phyloP scores from a whole-genome alignment of 2,329 filamentous ascomycete genomes.

The Pseudocercospora pini-densiflorae region DNA sequence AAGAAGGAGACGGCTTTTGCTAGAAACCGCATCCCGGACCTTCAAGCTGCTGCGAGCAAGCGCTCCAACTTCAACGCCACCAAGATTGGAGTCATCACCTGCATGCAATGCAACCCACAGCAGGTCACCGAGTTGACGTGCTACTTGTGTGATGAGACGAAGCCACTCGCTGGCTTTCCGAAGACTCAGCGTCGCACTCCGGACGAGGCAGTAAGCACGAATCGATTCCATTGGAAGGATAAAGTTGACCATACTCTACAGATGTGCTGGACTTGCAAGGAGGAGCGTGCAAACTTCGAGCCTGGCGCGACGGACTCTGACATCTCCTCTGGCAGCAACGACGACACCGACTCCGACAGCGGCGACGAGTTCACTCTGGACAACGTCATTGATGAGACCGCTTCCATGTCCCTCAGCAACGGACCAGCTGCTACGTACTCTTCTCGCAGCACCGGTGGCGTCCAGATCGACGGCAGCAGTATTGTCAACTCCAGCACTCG shows the following conservation, averaged over 20 bases:
- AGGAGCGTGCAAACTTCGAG: conserved; percentile 26
- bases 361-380: conserved; percentile 6
- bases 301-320: conserved; percentile 23
- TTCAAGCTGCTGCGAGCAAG: conserved; percentile 5
- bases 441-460: conserved; percentile 20
- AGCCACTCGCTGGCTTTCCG: conserved; percentile 31
- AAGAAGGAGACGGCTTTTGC: conserved; percentile 15
- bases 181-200: conserved; percentile 32
- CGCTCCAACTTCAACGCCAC: conserved; percentile 18
- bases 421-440: conserved; percentile 17
- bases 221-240: neutral
- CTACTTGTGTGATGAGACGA: conserved; percentile 30
- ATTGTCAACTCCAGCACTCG: neutral
- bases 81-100: conserved; percentile 22
- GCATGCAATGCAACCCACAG: conserved; percentile 28
- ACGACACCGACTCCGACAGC: conserved; percentile 17
- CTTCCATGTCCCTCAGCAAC: neutral
- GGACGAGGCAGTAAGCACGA: conserved; percentile 30
- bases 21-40: conserved; percentile 15
- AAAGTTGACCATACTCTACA: conserved; percentile 12
- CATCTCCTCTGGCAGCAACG: conserved; percentile 12
- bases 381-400: neutral
- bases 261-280: conserved; percentile 31
- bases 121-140: conserved; percentile 34
- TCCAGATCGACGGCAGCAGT: conserved; percentile 16